Evolutionary conservation across 352 stramenopile genomes (phyloP), one percentile per base, ranked within the genome.

Genomic region (Pythium aristosporum): DNA sequence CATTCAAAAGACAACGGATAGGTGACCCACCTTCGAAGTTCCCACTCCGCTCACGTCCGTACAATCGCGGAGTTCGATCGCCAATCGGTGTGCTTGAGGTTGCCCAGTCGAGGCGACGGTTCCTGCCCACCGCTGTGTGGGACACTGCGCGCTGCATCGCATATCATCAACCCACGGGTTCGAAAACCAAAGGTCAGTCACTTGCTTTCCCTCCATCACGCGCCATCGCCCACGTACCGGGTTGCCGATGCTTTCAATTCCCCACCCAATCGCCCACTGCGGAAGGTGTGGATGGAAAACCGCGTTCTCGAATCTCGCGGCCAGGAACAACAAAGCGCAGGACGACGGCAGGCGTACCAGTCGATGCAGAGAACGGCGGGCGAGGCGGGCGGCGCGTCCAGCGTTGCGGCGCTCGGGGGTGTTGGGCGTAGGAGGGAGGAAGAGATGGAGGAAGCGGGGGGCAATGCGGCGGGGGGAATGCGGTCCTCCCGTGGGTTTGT

Each of bases 181-280:
- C 25, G 25, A 42, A 42, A 12, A 42, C 37, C 3, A 42, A 42
- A 42, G 37, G 37, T 30, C 5, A 30, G 25, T 30, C 25, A 30
- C 25, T 5, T 30, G 25, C 25, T 30, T 3, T 30, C 25, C 25
- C 25, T 30, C 25, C 25, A 30, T 30, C 25, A 30, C 25, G 5
- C 3, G 25, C 25, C 25, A 30, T 30, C 25, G 25, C 25, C 25
- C 25, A 30, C 25, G 25, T 30, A 30, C 25, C 25, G 5, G 25
- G 25, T 30, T 30, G 25, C 25, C 25, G 25, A 30, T 2, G 25
- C 25, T 18, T 12, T 42, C 15, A 11, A 42, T 13, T 37, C 28
- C 23, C 36, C 59, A 66, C 59, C 50, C 25, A 54, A 32, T 60
- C 59, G 59, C 59, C 59, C 37, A 66, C 59, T 66, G 59, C 59